A percentile compares a stretch with the other conserved stretches of the same genome.
phyloP scores from a whole-genome alignment of 352 stramenopile species.

The Phytophthora multivora region DNA sequence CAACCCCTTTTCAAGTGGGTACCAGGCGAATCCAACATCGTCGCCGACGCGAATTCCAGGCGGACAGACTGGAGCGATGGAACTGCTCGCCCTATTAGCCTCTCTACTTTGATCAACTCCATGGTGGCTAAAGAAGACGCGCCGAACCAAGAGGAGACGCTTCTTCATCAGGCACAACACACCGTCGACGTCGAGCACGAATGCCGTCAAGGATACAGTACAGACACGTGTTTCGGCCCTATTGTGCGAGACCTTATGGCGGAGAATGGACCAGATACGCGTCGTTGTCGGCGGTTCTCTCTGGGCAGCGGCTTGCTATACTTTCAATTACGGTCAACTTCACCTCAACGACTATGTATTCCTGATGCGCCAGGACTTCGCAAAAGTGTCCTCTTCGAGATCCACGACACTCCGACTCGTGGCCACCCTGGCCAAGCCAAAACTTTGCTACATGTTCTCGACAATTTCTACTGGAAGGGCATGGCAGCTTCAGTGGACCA shows the following conservation, averaged over 20 bases:
- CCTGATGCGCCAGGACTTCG: not conserved
- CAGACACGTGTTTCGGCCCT: not conserved
- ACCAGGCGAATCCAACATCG: not conserved
- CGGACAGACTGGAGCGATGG: not conserved
- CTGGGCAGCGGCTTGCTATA: not conserved
- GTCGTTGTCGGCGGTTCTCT: not conserved
- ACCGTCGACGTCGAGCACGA: not conserved
- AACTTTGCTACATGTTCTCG: not conserved
- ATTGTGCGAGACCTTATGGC: not conserved
- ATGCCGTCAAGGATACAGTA: not conserved
- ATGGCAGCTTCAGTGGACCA: not conserved
- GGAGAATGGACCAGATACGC: too few relatives aligned
- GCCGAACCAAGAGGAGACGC: not conserved
- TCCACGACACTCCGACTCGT: not conserved
- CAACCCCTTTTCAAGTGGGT: not conserved
- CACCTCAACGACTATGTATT: not conserved
- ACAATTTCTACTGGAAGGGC: not conserved
- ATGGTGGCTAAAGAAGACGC: not conserved
- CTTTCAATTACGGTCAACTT: not conserved
- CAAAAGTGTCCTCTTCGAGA: not conserved
- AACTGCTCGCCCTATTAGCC: not conserved
- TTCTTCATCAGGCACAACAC: not conserved
- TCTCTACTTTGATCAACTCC: not conserved
- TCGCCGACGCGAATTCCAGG: not conserved
- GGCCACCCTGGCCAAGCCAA: not conserved